Base-by-base conservation (phyloP, 345 rosid species). In the Crucihimalaya himalaica region DNA sequence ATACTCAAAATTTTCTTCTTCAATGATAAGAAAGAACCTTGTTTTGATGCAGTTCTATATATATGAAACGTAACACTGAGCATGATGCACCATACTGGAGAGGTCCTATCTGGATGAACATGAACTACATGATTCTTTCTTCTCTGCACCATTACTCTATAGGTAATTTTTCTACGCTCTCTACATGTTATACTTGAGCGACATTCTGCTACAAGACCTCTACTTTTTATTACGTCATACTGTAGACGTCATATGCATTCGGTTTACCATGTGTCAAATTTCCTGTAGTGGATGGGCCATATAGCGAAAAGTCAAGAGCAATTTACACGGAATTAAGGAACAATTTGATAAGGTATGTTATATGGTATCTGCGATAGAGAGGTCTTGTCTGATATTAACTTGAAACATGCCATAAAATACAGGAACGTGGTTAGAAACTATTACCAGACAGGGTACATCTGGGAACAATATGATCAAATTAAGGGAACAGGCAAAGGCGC, bases 11-110 rank as follows among this genome's bases (percentile, higher is more conserved):
- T 1, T 2, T 21, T 52, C 2, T 18, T 42, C 11, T 48, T 58
- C 8, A 32, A 29, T 59, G 61, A 48, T 59, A 50, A 39, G 12
- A 39, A 40, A 11, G 35, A 58, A 42, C 43, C 40, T 50, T 78
- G 37, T 62, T 28, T 60, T 40, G 48, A 5, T 45, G 45, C 83
- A 95, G 98, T 80, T 86, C 97, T 29, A 29, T 92, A 80, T 90
- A 95, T 85, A 95, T 92, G 99, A 88, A 90, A 82, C 93, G 89
- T 77, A 95, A 95, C 82, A 92, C 99, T 12, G 90, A 92, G 83
- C 99, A 90, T 63, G 99, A 95, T 47, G 87, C 99, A 59, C 98
- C 99, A 9, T 95, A 95, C 70, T 95, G 99, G 99, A 89, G 99
- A 82, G 97, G 98, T 61, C 97, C 97, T 28, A 83, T 95, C 68